phyloP scores from a whole-genome alignment of 2,329 filamentous ascomycete species.

The Aspergillus candidus region DNA sequence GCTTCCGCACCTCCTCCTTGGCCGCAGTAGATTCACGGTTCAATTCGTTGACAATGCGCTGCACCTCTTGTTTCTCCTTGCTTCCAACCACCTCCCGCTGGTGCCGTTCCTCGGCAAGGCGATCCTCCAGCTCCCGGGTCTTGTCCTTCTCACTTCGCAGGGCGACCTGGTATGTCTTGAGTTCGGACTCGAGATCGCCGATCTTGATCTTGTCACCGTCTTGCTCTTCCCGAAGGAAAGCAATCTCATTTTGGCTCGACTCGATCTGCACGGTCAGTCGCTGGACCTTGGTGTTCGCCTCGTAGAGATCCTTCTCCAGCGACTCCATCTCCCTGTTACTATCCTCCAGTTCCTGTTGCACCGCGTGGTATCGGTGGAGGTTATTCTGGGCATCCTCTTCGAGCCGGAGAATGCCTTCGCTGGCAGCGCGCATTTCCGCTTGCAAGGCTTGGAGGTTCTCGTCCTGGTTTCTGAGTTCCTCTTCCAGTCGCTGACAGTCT shows the following conservation, averaged over 20 bases:
- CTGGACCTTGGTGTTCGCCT: conserved; percentile 81
- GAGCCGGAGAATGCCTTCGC: conserved; percentile 74
- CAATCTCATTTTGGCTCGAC: conserved; percentile 85
- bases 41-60: conserved; percentile 86
- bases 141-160: conserved; percentile 82
- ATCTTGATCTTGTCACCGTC: conserved; percentile 98
- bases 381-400: conserved; percentile 86
- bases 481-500: conserved; percentile 63
- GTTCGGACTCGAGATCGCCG: conserved; percentile 77
- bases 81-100: conserved; percentile 82
- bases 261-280: conserved; percentile 86
- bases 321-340: conserved; percentile 82
- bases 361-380: conserved; percentile 68
- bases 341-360: conserved; percentile 76
- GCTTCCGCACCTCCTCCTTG: conserved; percentile 76
- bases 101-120: conserved; percentile 71
- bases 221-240: conserved; percentile 93
- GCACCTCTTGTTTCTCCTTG: conserved; percentile 89
- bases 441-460: conserved; percentile 92
- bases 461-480: conserved; percentile 66
- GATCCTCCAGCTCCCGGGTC: conserved; percentile 62
- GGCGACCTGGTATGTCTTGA: conserved; percentile 71
- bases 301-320: conserved; percentile 74
- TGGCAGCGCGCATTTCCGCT: conserved; percentile 86
- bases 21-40: conserved; percentile 74